These are phyloP conservation scores for Eimeria sp. DNA, from an alignment of 169 alveolate genomes.

Conservation along the genomic window DNA sequence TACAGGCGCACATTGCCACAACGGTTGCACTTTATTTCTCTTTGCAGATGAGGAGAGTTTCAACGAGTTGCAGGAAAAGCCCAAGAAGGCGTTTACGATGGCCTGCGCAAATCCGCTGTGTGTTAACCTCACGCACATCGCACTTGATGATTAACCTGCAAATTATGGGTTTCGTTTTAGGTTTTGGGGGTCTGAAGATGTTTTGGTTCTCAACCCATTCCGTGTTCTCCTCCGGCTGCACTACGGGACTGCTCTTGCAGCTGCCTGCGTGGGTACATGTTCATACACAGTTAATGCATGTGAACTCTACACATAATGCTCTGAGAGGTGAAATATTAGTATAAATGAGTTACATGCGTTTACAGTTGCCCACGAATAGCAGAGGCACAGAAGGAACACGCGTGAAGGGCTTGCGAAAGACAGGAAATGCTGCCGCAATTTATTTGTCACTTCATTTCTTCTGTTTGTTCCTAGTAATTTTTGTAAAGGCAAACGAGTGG, in stretches of 20 bases:
- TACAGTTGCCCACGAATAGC: background rate
- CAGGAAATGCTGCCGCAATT: background rate
- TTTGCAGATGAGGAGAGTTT: constrained; percentile 93
- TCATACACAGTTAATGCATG: background rate
- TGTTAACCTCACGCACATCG: constrained; percentile 94
- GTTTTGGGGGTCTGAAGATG: background rate
- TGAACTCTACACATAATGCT: background rate
- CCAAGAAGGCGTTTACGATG: constrained; percentile 93
- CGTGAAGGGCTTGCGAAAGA: background rate
- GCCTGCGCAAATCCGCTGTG: constrained; percentile 95
- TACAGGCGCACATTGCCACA: background rate
- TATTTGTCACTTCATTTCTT: constrained; percentile 10
- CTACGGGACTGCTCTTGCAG: background rate
- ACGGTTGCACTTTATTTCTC: background rate
- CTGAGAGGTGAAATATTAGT: background rate
- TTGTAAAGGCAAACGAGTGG: constrained; percentile 3
- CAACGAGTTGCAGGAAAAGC: constrained; percentile 92
- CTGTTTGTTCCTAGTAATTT: constrained; percentile 5
- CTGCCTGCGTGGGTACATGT: background rate
- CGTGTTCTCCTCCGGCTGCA: background rate
- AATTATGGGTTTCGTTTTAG: background rate
- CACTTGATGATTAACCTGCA: constrained; percentile 88
- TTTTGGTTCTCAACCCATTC: background rate
- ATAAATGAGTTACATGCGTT: background rate
- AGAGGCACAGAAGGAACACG: background rate